Evolutionary conservation across 1,139 yeast genomes (phyloP).

Genomic region (Scheffersomyces stambukii): DNA sequence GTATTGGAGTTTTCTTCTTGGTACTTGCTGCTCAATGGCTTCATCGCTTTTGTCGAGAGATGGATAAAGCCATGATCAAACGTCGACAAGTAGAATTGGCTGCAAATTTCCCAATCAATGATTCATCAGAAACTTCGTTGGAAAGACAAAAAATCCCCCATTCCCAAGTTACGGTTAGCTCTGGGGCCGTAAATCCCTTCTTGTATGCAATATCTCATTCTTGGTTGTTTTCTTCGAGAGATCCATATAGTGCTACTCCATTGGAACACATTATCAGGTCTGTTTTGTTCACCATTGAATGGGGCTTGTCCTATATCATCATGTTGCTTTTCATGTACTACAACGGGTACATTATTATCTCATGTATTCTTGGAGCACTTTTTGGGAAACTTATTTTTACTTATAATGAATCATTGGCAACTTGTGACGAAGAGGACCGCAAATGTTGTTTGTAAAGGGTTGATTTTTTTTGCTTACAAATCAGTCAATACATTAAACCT

Average conservation of each 20-base stretch:
- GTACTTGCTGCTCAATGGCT: conserved; percentile 57
- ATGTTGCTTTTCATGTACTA: conserved; percentile 74
- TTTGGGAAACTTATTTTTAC: conserved; percentile 53
- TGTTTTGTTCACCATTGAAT: conserved; percentile 49
- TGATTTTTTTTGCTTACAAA: no score
- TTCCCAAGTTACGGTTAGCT: background rate
- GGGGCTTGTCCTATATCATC: conserved; percentile 60
- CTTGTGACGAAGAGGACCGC: no score
- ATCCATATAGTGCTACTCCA: conserved; percentile 34
- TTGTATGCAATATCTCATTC: conserved; percentile 32
- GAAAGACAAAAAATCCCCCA: background rate
- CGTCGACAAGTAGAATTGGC: no score
- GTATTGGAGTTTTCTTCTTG: conserved; percentile 59
- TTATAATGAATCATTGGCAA: conserved; percentile 33
- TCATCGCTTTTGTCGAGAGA: conserved; percentile 53
- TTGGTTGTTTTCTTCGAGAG: conserved; percentile 27
- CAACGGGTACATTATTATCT: conserved; percentile 63
- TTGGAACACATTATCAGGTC: conserved; percentile 49
- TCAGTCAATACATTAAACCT: no score
- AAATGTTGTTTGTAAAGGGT: no score
- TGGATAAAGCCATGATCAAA: conserved; percentile 24
- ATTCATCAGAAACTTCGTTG: no score
- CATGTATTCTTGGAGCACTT: conserved; percentile 59
- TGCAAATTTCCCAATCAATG: no score
- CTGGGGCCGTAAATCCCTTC: conserved; percentile 17